Percentiles rank a stretch among this genome's conserved stretches.
Conservation (phyloP, 208 protist genomes). For the Novymonas esmeraldas region DNA sequence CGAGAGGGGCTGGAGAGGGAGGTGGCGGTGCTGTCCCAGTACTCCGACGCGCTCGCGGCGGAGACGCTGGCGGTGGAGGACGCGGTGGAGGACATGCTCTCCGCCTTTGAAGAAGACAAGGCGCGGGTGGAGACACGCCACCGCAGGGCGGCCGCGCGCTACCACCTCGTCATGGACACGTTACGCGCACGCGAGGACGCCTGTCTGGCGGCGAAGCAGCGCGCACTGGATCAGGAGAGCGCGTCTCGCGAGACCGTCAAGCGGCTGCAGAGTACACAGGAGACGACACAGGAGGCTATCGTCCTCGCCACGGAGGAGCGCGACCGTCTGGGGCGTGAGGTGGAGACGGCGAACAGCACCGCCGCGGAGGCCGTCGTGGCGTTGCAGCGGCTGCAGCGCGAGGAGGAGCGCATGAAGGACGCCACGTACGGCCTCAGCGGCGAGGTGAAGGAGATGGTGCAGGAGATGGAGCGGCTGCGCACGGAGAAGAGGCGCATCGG, state of each 20-base stretch:
- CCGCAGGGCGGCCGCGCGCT: constrained; percentile 22
- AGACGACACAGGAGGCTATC: constrained; percentile 59
- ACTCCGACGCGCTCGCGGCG: constrained; percentile 10
- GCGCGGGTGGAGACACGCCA: constrained; percentile 14
- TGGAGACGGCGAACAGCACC: constrained; percentile 20
- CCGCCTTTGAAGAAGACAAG: constrained; percentile 31
- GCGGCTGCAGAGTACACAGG: constrained; percentile 30
- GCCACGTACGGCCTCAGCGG: constrained; percentile 66
- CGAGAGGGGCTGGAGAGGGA: constrained; percentile 19
- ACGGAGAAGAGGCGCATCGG: constrained; percentile 26
- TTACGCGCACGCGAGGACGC: constrained; percentile 39
- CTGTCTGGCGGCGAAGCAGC: constrained; percentile 39
- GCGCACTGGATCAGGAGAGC: constrained; percentile 35
- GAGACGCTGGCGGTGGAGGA: constrained; percentile 30
- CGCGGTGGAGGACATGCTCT: constrained; percentile 36
- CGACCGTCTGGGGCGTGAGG: constrained; percentile 26
- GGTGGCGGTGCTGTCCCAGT: constrained; percentile 9
- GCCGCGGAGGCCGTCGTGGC: constrained; percentile 17
- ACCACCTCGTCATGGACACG: constrained; percentile 13
- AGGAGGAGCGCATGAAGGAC: constrained; percentile 72
- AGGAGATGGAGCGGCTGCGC: constrained; percentile 55
- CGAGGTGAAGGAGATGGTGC: constrained; percentile 73
- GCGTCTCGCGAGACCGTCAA: constrained; percentile 23
- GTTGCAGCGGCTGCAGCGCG: constrained; percentile 31
- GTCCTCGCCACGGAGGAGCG: constrained; percentile 55